These are phyloP conservation scores for Isoetes taiwanensis DNA, from an alignment of 75 land plant species.

Conservation along the genomic window DNA sequence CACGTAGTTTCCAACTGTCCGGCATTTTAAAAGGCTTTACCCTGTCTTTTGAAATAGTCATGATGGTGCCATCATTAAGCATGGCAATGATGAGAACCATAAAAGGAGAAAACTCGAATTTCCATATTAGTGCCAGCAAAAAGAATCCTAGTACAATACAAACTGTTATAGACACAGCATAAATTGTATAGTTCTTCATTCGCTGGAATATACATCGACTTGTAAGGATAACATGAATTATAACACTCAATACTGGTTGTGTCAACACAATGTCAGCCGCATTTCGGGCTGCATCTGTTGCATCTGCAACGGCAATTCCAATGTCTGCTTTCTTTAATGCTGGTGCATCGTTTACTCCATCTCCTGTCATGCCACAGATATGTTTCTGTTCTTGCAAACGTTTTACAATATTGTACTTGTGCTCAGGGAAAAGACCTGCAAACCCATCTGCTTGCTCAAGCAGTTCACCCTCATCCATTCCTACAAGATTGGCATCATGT, in stretches of 20 bases:
- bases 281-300: slow-evolving; percentile 29
- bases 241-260: slow-evolving; percentile 16
- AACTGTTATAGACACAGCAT: slow-evolving; percentile 27
- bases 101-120: slow-evolving; percentile 27
- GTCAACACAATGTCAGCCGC: slow-evolving; percentile 32
- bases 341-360: slow-evolving; percentile 2
- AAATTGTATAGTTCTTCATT: slow-evolving; percentile 33
- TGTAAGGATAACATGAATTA: slow-evolving; percentile 25
- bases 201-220: slow-evolving; percentile 28
- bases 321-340: slow-evolving; percentile 10
- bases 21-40: slow-evolving; percentile 17
- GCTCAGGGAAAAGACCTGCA: slow-evolving; percentile 29
- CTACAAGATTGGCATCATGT: neutral
- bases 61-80: slow-evolving; percentile 30
- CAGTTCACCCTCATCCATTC: slow-evolving; percentile 23
- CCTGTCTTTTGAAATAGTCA: slow-evolving; percentile 29
- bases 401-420: slow-evolving; percentile 25
- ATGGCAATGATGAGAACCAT: slow-evolving; percentile 27
- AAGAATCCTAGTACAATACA: slow-evolving; percentile 19
- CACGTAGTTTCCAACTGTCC: slow-evolving; percentile 20
- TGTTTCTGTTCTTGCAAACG: slow-evolving; percentile 21
- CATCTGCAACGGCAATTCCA: slow-evolving; percentile 8
- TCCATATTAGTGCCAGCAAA: slow-evolving; percentile 20
- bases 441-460: slow-evolving; percentile 33
- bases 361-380: slow-evolving; percentile 23